phyloP scores from a whole-genome alignment of 2,329 filamentous ascomycete genomes.

The Blastomyces gilchristii region DNA sequence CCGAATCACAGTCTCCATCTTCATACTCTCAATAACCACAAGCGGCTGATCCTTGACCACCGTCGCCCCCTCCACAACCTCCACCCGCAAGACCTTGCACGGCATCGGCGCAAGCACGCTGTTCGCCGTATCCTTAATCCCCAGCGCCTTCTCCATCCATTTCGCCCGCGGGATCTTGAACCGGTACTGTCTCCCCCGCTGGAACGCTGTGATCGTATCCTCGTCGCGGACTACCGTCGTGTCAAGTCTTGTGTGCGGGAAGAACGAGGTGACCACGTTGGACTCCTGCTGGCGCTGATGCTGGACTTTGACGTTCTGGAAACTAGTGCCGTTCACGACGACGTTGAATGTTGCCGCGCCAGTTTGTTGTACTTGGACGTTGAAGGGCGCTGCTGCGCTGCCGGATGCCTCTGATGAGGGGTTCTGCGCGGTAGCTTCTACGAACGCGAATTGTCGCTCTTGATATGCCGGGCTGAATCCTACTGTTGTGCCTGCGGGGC shows the following conservation, averaged over 20 bases:
- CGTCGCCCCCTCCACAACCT: slow-evolving; percentile 68
- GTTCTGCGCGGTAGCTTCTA: slow-evolving; percentile 33
- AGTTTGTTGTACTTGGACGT: slow-evolving; percentile 44
- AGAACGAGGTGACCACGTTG: slow-evolving; percentile 61
- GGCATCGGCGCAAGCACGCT: slow-evolving; percentile 92
- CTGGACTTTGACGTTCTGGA: slow-evolving; percentile 40
- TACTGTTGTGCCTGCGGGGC: slow-evolving; percentile 27
- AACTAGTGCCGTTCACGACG: slow-evolving; percentile 31
- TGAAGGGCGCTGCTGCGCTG: slow-evolving; percentile 29
- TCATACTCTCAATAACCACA: slow-evolving; percentile 86
- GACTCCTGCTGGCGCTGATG: slow-evolving; percentile 23
- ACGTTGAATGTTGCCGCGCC: slow-evolving; percentile 41
- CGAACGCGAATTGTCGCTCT: slow-evolving; percentile 51
- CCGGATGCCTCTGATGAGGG: slow-evolving; percentile 29
- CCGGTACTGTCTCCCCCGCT: slow-evolving; percentile 49
- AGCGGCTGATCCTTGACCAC: slow-evolving; percentile 80
- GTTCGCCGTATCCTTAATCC: slow-evolving; percentile 67
- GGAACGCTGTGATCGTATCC: slow-evolving; percentile 62
- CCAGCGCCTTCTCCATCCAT: slow-evolving; percentile 83
- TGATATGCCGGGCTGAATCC: slow-evolving; percentile 56
- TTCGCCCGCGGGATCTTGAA: slow-evolving; percentile 50
- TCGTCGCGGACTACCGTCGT: slow-evolving; percentile 58
- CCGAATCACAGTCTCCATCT: slow-evolving; percentile 78
- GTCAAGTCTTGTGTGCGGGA: slow-evolving; percentile 66
- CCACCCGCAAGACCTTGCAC: slow-evolving; percentile 86